phyloP scores from a whole-genome alignment of 192 early-diverging fungal species.

The Oehlia diaphana region DNA sequence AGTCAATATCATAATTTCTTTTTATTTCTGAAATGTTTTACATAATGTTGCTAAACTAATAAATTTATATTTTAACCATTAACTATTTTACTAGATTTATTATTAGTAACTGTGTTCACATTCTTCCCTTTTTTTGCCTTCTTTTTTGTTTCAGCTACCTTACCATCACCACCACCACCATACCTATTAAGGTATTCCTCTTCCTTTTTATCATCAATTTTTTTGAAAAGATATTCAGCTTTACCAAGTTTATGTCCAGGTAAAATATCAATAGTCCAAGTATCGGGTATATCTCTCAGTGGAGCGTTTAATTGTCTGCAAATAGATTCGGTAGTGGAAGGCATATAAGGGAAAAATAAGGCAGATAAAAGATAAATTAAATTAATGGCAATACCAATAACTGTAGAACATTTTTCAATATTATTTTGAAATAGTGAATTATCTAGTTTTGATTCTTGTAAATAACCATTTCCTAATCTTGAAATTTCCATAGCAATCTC shows the following conservation, averaged over 20 bases:
- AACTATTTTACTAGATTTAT: no score
- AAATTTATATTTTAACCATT: no score
- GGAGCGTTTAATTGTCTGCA: constrained; percentile 84
- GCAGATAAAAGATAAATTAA: constrained; percentile 88
- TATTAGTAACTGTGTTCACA: background rate
- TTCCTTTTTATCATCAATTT: constrained; percentile 83
- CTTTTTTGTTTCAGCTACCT: background rate
- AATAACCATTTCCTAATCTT: constrained; percentile 89
- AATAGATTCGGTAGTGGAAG: constrained; percentile 78
- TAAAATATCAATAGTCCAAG: constrained; percentile 74
- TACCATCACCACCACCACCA: constrained; percentile 56
- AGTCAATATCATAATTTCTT: no score
- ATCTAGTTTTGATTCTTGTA: constrained; percentile 92
- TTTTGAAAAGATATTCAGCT: constrained; percentile 89
- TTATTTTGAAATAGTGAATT: constrained; percentile 81
- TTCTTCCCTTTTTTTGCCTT: background rate
- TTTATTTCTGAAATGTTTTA: no score
- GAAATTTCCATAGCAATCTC: constrained; percentile 91
- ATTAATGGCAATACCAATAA: constrained; percentile 80
- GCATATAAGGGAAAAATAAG: constrained; percentile 92
- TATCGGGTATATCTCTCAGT: constrained; percentile 72
- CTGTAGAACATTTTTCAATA: constrained; percentile 82
- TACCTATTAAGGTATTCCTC: constrained; percentile 79
- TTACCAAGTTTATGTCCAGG: constrained; percentile 81
- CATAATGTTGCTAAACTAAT: no score